Percentiles rank a stretch among this genome's conserved stretches.
These are phyloP conservation scores for Lathyrus sativus DNA, from an alignment of 306 rosid genomes.

Conservation along the genomic window DNA sequence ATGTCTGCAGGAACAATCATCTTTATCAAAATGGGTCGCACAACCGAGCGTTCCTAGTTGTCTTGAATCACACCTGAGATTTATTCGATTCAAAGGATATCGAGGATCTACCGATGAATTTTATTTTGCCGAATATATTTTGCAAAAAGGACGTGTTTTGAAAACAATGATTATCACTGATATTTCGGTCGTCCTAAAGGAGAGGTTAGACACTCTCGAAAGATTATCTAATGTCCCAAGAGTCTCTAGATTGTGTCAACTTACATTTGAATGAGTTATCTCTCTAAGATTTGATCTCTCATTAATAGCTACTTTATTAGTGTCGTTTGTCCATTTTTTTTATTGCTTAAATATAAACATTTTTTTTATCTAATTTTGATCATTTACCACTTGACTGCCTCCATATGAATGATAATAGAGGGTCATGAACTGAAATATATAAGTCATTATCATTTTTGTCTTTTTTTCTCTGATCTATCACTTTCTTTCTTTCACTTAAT, in stretches of 20 bases:
- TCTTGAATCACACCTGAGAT: not conserved
- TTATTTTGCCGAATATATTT: not conserved
- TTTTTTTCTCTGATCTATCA: too few species aligned
- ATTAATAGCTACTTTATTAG: too few species aligned
- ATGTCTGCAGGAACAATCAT: not conserved
- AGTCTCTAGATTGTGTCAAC: not conserved
- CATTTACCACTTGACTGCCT: too few species aligned
- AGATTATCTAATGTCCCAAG: not conserved
- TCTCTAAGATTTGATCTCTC: too few species aligned
- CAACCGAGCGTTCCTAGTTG: constrained; percentile 6
- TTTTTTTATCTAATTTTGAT: too few species aligned
- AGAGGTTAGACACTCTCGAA: not conserved
- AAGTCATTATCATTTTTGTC: too few species aligned
- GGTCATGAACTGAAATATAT: too few species aligned
- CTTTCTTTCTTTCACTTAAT: too few species aligned
- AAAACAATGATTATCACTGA: not conserved
- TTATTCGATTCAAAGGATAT: not conserved
- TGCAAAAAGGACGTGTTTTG: not conserved
- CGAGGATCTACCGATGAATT: constrained; percentile 1
- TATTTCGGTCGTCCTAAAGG: not conserved
- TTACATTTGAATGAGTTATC: not conserved
- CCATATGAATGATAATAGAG: too few species aligned
- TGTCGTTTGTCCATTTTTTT: too few species aligned
- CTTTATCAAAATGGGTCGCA: not conserved
- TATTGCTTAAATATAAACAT: too few species aligned